phyloP scores from a whole-genome alignment of 371 early-diverging fungal genomes.

The Choanephora cucurbitarum region DNA sequence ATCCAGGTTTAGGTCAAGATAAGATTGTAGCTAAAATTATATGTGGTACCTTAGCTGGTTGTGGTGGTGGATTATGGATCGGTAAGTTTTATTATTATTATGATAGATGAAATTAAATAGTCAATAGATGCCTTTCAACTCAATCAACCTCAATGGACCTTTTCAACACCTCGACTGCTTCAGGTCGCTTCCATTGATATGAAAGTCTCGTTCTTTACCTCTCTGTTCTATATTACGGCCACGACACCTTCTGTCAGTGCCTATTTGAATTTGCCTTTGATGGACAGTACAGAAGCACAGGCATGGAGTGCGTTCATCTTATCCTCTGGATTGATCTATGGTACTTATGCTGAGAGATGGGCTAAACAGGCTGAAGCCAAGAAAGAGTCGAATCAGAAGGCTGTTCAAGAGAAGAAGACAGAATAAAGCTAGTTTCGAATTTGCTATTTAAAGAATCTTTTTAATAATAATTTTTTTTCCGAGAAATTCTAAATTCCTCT shows the following conservation, averaged over 20 bases:
- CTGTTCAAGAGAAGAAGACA: slow-evolving; percentile 6
- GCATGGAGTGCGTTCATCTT: slow-evolving; percentile 45
- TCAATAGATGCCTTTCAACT: slow-evolving; percentile 47
- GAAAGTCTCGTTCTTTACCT: slow-evolving; percentile 36
- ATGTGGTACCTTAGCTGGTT: slow-evolving; percentile 56
- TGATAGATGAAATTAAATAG: neutral
- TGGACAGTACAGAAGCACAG: slow-evolving; percentile 30
- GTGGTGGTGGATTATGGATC: slow-evolving; percentile 60
- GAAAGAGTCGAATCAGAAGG: slow-evolving; percentile 22
- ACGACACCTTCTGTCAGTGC: slow-evolving; percentile 30
- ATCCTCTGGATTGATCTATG: slow-evolving; percentile 32
- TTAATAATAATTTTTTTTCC: slow-evolving; percentile 11
- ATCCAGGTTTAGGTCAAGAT: slow-evolving; percentile 41
- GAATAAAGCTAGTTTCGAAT: too few relatives aligned
- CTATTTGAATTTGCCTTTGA: slow-evolving; percentile 23
- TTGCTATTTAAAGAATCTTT: too few relatives aligned
- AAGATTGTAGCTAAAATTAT: slow-evolving; percentile 55
- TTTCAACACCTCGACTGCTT: slow-evolving; percentile 45
- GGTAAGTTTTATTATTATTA: slow-evolving; percentile 17
- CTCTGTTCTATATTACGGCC: slow-evolving; percentile 39
- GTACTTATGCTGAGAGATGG: slow-evolving; percentile 22
- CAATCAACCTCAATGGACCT: slow-evolving; percentile 44
- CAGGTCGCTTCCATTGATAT: slow-evolving; percentile 40
- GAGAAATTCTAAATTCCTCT: slow-evolving; percentile 2
- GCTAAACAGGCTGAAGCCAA: slow-evolving; percentile 15